Evolutionary conservation across 1,284 basidiomycete species (phyloP).

Genomic region (Papiliotrema terrestris): DNA sequence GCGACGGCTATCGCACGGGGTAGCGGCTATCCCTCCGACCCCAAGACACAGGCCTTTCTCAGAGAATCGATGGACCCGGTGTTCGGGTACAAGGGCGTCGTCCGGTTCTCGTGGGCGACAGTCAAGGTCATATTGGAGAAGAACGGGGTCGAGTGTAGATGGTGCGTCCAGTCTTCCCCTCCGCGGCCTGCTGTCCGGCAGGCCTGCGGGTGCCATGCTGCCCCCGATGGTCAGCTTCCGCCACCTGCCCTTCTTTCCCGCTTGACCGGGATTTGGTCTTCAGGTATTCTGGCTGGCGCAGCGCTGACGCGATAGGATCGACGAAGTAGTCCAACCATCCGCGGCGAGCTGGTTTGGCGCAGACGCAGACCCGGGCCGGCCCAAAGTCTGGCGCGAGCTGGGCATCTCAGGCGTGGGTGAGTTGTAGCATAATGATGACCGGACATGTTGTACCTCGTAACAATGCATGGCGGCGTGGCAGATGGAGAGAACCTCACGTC

Average conservation of each 20-base stretch:
- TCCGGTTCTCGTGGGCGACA: constrained; percentile 94
- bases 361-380: constrained; percentile 63
- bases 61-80: constrained; percentile 73
- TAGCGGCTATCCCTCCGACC: constrained; percentile 92
- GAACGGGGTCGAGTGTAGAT: constrained; percentile 68
- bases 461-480: neutral
- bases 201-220: too few relatives aligned
- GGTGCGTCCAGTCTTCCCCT: constrained; percentile 55
- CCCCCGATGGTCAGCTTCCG: too few relatives aligned
- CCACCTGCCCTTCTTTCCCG: too few relatives aligned
- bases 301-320: constrained; percentile 56
- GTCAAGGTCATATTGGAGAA: constrained; percentile 84
- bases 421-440: constrained; percentile 25
- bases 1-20: constrained; percentile 52
- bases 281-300: neutral
- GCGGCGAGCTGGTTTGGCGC: constrained; percentile 69
- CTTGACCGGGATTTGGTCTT: too few relatives aligned
- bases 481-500: neutral
- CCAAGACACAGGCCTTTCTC: constrained; percentile 86
- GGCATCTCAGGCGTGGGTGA: constrained; percentile 63
- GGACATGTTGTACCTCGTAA: constrained; percentile 6
- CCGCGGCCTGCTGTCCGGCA: too few relatives aligned
- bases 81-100: constrained; percentile 88
- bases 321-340: constrained; percentile 68
- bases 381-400: constrained; percentile 68